A percentile compares a stretch with the other conserved stretches of the same genome.
phyloP scores from a whole-genome alignment of 2,329 filamentous ascomycete genomes.

The Pseudopithomyces maydicus region DNA sequence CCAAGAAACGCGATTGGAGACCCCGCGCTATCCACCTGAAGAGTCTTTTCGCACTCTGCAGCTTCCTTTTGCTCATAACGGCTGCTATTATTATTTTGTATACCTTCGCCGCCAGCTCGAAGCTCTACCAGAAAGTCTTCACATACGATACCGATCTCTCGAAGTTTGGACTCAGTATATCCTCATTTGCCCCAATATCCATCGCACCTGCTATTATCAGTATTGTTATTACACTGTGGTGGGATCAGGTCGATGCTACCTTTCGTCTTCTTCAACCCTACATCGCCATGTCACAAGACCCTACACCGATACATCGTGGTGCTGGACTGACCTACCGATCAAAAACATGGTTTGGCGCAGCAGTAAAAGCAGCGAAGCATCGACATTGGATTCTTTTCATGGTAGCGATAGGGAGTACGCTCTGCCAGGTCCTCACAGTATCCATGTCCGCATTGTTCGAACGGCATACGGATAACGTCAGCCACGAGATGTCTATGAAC shows the following conservation, averaged over 20 bases:
- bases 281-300: slow-evolving; percentile 20
- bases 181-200: slow-evolving; percentile 25
- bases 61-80: slow-evolving; percentile 11
- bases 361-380: slow-evolving; percentile 17
- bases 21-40: slow-evolving; percentile 15
- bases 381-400: slow-evolving; percentile 19
- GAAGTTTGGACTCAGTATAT: slow-evolving; percentile 14
- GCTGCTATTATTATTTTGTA: slow-evolving; percentile 15
- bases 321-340: slow-evolving; percentile 23
- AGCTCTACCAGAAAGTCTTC: slow-evolving; percentile 24
- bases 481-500: neutral
- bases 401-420: slow-evolving; percentile 17
- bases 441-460: slow-evolving; percentile 29
- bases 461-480: slow-evolving; percentile 8
- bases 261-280: slow-evolving; percentile 27
- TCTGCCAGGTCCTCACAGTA: slow-evolving; percentile 21
- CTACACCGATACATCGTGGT: slow-evolving; percentile 13
- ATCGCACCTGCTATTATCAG: slow-evolving; percentile 25
- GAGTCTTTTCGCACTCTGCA: slow-evolving; percentile 12
- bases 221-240: slow-evolving; percentile 24
- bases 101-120: slow-evolving; percentile 14
- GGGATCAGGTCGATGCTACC: slow-evolving; percentile 24
- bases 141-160: slow-evolving; percentile 22
- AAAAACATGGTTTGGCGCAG: slow-evolving; percentile 19
- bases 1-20: slow-evolving; percentile 14